Evolutionary conservation across 2,329 filamentous ascomycete genomes (phyloP).

Genomic region (Zasmidium cellare): DNA sequence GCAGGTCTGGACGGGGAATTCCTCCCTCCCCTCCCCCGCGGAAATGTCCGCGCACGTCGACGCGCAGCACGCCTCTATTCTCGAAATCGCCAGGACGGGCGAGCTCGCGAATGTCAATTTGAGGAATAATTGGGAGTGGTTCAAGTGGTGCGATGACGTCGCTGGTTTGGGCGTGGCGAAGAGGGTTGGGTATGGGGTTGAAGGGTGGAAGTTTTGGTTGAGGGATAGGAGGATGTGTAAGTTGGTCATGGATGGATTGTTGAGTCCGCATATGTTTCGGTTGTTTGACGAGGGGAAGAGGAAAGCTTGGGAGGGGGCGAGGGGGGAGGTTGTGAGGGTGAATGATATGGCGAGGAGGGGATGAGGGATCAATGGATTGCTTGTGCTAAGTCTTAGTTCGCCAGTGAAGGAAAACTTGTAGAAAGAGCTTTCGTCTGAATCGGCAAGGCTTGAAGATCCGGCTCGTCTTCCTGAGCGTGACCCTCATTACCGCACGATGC

Average conservation of each 20-base stretch:
- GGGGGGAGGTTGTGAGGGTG: background rate
- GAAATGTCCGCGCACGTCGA: constrained; percentile 11
- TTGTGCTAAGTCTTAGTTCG: no score
- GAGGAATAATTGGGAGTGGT: constrained; percentile 14
- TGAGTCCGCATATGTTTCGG: constrained; percentile 11
- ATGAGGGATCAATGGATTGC: no score
- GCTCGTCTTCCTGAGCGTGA: no score
- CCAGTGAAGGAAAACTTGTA: no score
- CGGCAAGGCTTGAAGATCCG: no score
- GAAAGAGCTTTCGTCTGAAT: no score
- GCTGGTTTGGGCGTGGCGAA: constrained; percentile 9
- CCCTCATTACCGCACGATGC: no score
- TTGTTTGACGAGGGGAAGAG: constrained; percentile 12
- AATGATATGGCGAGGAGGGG: background rate
- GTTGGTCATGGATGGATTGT: constrained; percentile 9
- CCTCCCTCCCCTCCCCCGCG: background rate
- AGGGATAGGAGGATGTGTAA: constrained; percentile 8
- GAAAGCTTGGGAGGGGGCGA: constrained; percentile 6
- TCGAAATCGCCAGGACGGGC: constrained; percentile 7
- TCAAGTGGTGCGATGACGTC: constrained; percentile 12
- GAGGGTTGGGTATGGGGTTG: constrained; percentile 2
- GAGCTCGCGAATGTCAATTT: constrained; percentile 10
- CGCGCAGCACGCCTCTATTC: constrained; percentile 6
- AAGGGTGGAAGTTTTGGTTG: constrained; percentile 15
- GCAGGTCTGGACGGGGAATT: constrained; percentile 13